Evolutionary conservation across 148 eudicot genomes (phyloP), one percentile per base, ranked within the genome.

Genomic region (Rhododendron molle): DNA sequence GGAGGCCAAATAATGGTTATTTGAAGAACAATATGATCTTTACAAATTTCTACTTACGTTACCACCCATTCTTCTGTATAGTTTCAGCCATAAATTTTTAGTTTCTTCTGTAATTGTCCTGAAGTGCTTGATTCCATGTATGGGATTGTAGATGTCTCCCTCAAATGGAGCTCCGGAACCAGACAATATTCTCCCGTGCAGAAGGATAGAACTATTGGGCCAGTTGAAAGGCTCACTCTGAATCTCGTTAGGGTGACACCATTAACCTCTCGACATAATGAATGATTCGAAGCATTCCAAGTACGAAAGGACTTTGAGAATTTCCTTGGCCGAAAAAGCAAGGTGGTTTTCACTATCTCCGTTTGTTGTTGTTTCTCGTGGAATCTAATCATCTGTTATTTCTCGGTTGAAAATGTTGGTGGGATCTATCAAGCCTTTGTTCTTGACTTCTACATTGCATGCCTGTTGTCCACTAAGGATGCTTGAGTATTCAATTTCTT

Each of bases 151-250:
- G 99, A 89, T 97, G 90, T 92, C 98, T 87, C 98, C 96, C 2
- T 85, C 74, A 80, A 95, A 93, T 88, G 96, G 90, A 85, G 99
- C 99, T 81, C 98, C 98, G 5, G 98, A 94, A 97, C 90, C 96
- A 93, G 90, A 95, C 98, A 80, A 90, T 97, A 65, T 97, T 93
- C 86, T n/a, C 43, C 89, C 67, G 95, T 95, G 60, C 90, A 46
- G 58, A 86, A 86, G 85, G 92, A 92, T 83, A 84, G 94, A 83
- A 91, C 94, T 44, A 89, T 97, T 76, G 99, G 98, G 79, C 89
- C 93, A 32, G 84, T 89, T 83, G 99, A 95, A 90, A 87, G 89
- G 56, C 92, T 93, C 58, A 92, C 95, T 58, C 91, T 88, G 71
- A 92, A 88, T 85, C 91, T 93, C 28, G 91, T 87, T 21, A 90